Percentiles rank a stretch among this genome's conserved stretches.
Evolutionary conservation across 2,329 filamentous ascomycete genomes (phyloP).

Genomic region (Malbranchea zuffiana): DNA sequence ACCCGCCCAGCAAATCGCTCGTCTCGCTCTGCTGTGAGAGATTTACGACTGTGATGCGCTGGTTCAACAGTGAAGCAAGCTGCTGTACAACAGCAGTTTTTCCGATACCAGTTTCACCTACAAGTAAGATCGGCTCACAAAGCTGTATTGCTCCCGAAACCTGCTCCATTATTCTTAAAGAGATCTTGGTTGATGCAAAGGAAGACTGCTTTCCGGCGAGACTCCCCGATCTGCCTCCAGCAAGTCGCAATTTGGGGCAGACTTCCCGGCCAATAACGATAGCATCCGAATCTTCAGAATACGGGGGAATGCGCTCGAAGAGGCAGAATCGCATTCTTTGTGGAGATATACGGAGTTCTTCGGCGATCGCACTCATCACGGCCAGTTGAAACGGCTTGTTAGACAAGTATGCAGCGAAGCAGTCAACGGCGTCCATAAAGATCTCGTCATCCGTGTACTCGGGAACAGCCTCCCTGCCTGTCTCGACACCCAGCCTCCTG

Average conservation of each 20-base stretch:
- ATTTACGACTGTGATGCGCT: slow-evolving; percentile 86
- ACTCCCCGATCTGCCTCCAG: slow-evolving; percentile 35
- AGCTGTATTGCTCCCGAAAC: slow-evolving; percentile 72
- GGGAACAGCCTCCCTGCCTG: slow-evolving; percentile 58
- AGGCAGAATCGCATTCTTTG: slow-evolving; percentile 72
- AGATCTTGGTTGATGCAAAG: slow-evolving; percentile 83
- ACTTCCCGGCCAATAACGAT: slow-evolving; percentile 57
- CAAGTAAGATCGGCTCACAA: slow-evolving; percentile 79
- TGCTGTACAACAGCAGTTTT: slow-evolving; percentile 97
- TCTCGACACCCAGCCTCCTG: slow-evolving; percentile 46
- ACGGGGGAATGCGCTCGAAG: slow-evolving; percentile 57
- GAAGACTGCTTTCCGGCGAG: slow-evolving; percentile 35
- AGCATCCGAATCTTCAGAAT: slow-evolving; percentile 50
- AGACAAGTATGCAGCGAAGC: slow-evolving; percentile 73
- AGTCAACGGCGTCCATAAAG: slow-evolving; percentile 87
- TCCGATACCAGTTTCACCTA: slow-evolving; percentile 97
- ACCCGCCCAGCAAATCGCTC: slow-evolving; percentile 88
- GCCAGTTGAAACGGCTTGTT: slow-evolving; percentile 49
- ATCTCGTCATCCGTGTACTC: slow-evolving; percentile 68
- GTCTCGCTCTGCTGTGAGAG: slow-evolving; percentile 96
- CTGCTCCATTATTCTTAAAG: slow-evolving; percentile 74
- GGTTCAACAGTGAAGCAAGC: slow-evolving; percentile 69
- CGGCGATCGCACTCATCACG: slow-evolving; percentile 55
- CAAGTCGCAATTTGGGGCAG: slow-evolving; percentile 48
- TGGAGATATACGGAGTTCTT: slow-evolving; percentile 76